Conservation (phyloP, 1,284 basidiomycete species). For the Cryptococcus jaspeensis region DNA sequence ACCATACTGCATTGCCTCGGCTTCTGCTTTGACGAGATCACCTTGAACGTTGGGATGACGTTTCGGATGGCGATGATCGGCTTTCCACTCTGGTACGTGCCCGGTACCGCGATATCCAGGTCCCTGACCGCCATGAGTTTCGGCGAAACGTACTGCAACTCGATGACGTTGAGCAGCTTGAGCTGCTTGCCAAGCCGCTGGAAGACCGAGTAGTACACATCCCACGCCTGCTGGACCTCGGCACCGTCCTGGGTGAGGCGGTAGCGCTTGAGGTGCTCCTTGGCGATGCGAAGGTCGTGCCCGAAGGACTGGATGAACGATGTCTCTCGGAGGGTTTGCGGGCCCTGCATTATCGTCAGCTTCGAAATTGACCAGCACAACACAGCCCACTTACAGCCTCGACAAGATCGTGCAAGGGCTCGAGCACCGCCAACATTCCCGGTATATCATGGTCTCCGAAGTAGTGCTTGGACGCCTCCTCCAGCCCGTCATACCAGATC, state of each 20-base stretch:
- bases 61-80: constrained; percentile 78
- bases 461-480: constrained; percentile 95
- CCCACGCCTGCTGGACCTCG: constrained; percentile 99
- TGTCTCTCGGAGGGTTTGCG: constrained; percentile 90
- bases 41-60: constrained; percentile 82
- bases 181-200: constrained; percentile 95
- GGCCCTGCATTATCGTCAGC: constrained; percentile 60
- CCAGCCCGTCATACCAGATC: constrained; percentile 97
- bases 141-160: constrained; percentile 97
- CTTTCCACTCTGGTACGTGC: constrained; percentile 90
- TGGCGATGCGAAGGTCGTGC: constrained; percentile 88
- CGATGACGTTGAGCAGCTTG: constrained; percentile 83
- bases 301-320: constrained; percentile 96
- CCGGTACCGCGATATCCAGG: constrained; percentile 91
- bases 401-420: constrained; percentile 90
- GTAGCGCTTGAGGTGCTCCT: constrained; percentile 86
- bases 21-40: constrained; percentile 98
- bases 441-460: constrained; percentile 99
- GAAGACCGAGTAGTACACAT: constrained; percentile 96
- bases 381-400: constrained; percentile 70
- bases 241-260: constrained; percentile 80
- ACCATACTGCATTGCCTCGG: constrained; percentile 85
- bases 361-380: background rate
- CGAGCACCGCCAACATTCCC: constrained; percentile 93
- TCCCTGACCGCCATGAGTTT: constrained; percentile 83